Conservation (phyloP, 768 basidiomycete species). For the Mycena vulgaris region DNA sequence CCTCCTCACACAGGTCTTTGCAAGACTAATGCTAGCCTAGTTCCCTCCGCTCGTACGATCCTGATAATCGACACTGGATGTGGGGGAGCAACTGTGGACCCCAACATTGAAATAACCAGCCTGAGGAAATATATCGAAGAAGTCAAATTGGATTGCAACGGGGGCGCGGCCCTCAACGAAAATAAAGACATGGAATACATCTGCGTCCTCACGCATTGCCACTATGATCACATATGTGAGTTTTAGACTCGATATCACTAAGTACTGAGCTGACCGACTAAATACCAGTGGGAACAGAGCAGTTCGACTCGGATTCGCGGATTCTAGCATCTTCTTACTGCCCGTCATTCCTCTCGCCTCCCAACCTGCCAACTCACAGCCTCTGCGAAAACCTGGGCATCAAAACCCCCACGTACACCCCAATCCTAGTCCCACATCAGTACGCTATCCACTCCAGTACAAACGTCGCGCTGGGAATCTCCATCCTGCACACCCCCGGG, state of each 20-base stretch:
- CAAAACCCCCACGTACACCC: constrained; percentile 60
- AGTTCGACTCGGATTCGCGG: constrained; percentile 60
- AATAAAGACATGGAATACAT: constrained; percentile 59
- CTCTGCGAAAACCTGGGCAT: constrained; percentile 61
- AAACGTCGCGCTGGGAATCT: constrained; percentile 52
- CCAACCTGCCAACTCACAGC: constrained; percentile 60
- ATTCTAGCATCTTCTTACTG: constrained; percentile 66
- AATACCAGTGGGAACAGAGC: constrained; percentile 62
- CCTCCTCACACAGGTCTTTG: no score
- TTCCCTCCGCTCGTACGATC: constrained; percentile 56
- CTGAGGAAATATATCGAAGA: constrained; percentile 67
- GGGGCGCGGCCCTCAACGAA: constrained; percentile 59
- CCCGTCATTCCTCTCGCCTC: constrained; percentile 59
- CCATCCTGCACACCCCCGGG: constrained; percentile 69
- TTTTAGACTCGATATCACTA: constrained; percentile 29
- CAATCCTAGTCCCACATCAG: constrained; percentile 61
- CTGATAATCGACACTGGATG: constrained; percentile 71
- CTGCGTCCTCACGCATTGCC: constrained; percentile 67
- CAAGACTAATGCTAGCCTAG: no score
- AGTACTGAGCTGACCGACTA: background rate
- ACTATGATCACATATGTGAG: constrained; percentile 73
- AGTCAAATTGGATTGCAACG: constrained; percentile 59
- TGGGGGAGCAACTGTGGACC: constrained; percentile 62
- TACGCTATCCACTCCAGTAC: constrained; percentile 48
- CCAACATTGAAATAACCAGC: constrained; percentile 56